These are phyloP conservation scores for Acephala macrosclerotiorum DNA, from an alignment of 2,329 filamentous ascomycete genomes.

Conservation along the genomic window DNA sequence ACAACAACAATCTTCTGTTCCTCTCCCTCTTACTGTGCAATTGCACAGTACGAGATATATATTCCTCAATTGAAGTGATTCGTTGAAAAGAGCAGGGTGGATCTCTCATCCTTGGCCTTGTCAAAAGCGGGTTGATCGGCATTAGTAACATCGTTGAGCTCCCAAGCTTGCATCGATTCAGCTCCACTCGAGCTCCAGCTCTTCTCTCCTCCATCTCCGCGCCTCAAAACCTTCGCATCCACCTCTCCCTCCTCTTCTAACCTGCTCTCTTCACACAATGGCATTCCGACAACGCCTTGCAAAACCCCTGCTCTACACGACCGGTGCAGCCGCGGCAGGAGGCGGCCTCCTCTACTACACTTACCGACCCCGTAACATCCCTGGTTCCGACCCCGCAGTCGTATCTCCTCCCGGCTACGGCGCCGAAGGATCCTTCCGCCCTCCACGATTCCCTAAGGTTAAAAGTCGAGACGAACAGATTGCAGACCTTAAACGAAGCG, in stretches of 20 bases:
- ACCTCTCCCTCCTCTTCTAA: constrained; percentile 33
- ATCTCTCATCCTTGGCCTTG: constrained; percentile 17
- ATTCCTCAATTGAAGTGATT: constrained; percentile 1
- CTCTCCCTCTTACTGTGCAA: constrained; percentile 25
- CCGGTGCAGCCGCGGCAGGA: constrained; percentile 53
- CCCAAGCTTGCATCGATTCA: constrained; percentile 14
- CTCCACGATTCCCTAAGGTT: constrained; percentile 58
- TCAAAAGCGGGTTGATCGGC: constrained; percentile 30
- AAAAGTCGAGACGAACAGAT: constrained; percentile 59
- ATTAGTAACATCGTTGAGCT: constrained; percentile 20
- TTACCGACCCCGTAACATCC: constrained; percentile 76
- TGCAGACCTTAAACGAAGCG: constrained; percentile 55
- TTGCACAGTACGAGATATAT: constrained; percentile 20
- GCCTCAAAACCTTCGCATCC: background rate
- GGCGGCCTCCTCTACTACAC: constrained; percentile 58
- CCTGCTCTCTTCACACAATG: constrained; percentile 34
- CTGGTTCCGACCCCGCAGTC: constrained; percentile 70
- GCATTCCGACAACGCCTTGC: constrained; percentile 51
- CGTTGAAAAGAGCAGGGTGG: background rate
- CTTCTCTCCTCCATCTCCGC: background rate
- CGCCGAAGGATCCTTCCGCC: constrained; percentile 70
- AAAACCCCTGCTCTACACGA: constrained; percentile 58
- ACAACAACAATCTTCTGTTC: background rate
- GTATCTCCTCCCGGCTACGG: constrained; percentile 76
- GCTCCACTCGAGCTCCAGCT: constrained; percentile 16